These are phyloP conservation scores for Trichosporon sp. DNA, from an alignment of 1,284 basidiomycete genomes.

Conservation along the genomic window DNA sequence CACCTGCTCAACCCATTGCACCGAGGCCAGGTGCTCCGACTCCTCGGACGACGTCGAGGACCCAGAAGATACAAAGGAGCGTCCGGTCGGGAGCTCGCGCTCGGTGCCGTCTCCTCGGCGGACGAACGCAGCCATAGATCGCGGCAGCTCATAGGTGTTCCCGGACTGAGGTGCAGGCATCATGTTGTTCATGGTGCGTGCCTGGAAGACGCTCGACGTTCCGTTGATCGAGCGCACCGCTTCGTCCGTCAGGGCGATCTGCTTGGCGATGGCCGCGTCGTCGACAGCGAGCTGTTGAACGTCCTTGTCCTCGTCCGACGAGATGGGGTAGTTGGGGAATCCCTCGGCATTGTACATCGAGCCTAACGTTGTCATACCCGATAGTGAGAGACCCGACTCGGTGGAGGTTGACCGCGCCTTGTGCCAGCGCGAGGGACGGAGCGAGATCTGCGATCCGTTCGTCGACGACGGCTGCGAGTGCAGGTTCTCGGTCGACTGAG, in stretches of 20 bases:
- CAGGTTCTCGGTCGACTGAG: constrained; percentile 4
- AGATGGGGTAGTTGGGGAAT: constrained; percentile 26
- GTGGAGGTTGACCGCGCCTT: constrained; percentile 32
- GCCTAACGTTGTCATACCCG: constrained; percentile 28
- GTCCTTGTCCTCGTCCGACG: constrained; percentile 16
- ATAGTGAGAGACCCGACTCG: constrained; percentile 27
- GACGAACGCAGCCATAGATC: constrained; percentile 18
- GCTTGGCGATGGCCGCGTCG: constrained; percentile 21
- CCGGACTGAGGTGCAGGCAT: constrained; percentile 14
- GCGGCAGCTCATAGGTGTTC: constrained; percentile 21
- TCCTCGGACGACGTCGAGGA: constrained; percentile 41
- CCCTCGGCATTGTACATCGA: constrained; percentile 43
- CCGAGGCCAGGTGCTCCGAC: constrained; percentile 38
- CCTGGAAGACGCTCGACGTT: constrained; percentile 35
- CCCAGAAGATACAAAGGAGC: constrained; percentile 20
- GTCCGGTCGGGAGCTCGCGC: constrained; percentile 9
- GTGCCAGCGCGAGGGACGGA: constrained; percentile 16
- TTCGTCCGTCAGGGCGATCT: constrained; percentile 40
- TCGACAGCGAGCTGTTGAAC: constrained; percentile 16
- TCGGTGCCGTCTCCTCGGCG: constrained; percentile 25
- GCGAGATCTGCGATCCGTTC: constrained; percentile 5
- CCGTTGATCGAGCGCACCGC: constrained; percentile 41
- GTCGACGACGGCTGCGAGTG: constrained; percentile 2
- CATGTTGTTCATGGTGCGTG: constrained; percentile 14
- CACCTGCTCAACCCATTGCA: constrained; percentile 39